phyloP scores from a whole-genome alignment of 305 asterid genomes.

The Solanum hybrid region DNA sequence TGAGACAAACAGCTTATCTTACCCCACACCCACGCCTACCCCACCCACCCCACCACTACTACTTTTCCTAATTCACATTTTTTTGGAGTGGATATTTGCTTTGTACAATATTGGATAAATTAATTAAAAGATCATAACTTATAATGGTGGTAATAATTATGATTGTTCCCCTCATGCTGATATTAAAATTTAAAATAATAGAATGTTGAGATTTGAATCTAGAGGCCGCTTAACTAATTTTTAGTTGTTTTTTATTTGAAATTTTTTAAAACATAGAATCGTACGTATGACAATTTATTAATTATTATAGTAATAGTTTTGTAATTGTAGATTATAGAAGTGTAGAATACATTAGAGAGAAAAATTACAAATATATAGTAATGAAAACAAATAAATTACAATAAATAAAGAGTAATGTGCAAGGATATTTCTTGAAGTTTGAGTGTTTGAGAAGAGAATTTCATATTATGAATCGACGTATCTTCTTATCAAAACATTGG shows the following conservation, averaged over 20 bases:
- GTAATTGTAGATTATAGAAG: background rate
- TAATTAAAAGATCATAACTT: slow-evolving; percentile 1
- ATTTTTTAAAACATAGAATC: background rate
- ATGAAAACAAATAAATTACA: background rate
- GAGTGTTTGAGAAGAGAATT: background rate
- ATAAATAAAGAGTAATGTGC: background rate
- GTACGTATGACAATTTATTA: background rate
- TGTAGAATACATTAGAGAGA: background rate
- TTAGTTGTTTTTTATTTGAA: background rate
- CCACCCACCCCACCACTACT: background rate
- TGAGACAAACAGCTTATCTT: slow-evolving; percentile 8
- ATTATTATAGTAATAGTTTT: too few species aligned
- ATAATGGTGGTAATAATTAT: slow-evolving; percentile 1
- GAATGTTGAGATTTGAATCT: background rate
- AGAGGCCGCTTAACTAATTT: background rate
- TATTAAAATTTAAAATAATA: background rate
- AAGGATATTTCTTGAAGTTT: background rate
- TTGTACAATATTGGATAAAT: background rate
- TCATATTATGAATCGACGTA: background rate
- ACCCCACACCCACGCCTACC: background rate
- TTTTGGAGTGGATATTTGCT: background rate
- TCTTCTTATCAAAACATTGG: background rate
- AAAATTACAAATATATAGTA: background rate
- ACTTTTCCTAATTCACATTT: background rate
- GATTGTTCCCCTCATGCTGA: background rate